Evolutionary conservation across 495 filamentous ascomycete genomes (phyloP), one percentile per base, ranked within the genome.

Genomic region (Neurospora sp.): DNA sequence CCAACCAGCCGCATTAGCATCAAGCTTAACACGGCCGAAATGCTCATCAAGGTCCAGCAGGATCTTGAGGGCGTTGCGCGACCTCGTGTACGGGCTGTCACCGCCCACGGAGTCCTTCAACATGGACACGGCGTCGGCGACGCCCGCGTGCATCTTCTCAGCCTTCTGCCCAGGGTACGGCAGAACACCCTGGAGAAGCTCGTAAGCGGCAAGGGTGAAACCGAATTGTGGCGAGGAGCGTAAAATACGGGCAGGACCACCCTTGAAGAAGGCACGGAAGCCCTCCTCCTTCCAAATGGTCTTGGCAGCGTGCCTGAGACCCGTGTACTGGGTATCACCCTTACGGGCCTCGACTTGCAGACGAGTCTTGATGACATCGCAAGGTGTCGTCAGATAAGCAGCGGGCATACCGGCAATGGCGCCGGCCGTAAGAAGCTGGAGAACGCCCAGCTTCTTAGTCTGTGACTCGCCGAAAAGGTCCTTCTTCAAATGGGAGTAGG

Each of bases 401-500:
- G 96, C 95, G 16, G 96, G 96, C 96, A 99, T 99, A 85, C 96
- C 96, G 70, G 96, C 96, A 66, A 98, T 97, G 70, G 96, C 96
- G 83, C 96, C 96, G 11, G 96, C 93, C 2, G 93, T 95, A 10
- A 99, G 89, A 72, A 99, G 92, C 83, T 98, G 96, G 31, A 97
- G 75, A 70, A 99, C 88, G 40, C 96, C 95, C 54, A 99, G 92
- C 81, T 93, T 94, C 85, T 97, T 93, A 69, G 89, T 93, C n/a
- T 87, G 86, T 12, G 90, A 89, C 83, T 99, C 96, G 82, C 96
- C 96, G 78, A 98, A 98, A 79, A 92, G 86, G 83, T 97, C 96
- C 77, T 89, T 87, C 86, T 99, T 99, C 71, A 99, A 84, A 81
- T 99, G 96, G 74, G 89, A 91, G 84, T 99, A 99, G 27, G 93